A percentile compares a stretch with the other conserved stretches of the same genome.
These are phyloP conservation scores for Zymoseptoria brevis DNA, from an alignment of 2,329 filamentous ascomycete genomes.

Conservation along the genomic window DNA sequence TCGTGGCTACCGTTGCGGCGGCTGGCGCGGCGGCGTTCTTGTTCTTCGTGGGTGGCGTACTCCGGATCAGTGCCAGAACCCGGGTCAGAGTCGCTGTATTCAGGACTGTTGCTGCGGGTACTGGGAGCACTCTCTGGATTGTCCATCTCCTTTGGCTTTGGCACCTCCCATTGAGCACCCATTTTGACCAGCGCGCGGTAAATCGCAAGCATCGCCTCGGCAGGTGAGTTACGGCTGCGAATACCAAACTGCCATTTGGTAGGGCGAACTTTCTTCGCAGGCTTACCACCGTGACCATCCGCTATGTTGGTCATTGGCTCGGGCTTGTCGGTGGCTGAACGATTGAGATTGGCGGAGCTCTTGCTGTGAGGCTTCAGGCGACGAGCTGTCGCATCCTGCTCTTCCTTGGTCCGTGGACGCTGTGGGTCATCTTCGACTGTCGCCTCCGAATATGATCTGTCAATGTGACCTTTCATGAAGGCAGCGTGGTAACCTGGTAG, in stretches of 20 bases:
- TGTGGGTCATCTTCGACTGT: slow-evolving; percentile 21
- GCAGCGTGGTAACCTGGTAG: slow-evolving; percentile 84
- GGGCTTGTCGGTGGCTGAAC: slow-evolving; percentile 34
- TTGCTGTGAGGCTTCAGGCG: slow-evolving; percentile 82
- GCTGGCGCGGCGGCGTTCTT: slow-evolving; percentile 24
- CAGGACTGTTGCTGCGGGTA: slow-evolving; percentile 27
- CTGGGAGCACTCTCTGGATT: slow-evolving; percentile 33
- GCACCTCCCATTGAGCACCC: slow-evolving; percentile 75
- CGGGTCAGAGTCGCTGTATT: slow-evolving; percentile 33
- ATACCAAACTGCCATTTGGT: slow-evolving; percentile 98
- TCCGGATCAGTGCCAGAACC: slow-evolving; percentile 32
- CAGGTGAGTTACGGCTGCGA: slow-evolving; percentile 83
- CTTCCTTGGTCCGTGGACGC: slow-evolving; percentile 44
- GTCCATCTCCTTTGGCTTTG: slow-evolving; percentile 26
- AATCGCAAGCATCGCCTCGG: slow-evolving; percentile 89
- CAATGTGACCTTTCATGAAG: slow-evolving; percentile 63
- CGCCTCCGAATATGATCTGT: slow-evolving; percentile 28
- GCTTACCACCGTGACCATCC: slow-evolving; percentile 18
- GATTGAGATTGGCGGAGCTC: slow-evolving; percentile 32
- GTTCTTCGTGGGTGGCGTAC: slow-evolving; percentile 30
- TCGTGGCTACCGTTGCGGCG: slow-evolving; percentile 12
- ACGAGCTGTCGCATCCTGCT: slow-evolving; percentile 73
- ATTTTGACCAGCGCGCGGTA: slow-evolving; percentile 85
- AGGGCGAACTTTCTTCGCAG: slow-evolving; percentile 62
- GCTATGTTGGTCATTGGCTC: slow-evolving; percentile 50